A percentile compares a stretch with the other conserved stretches of the same genome.
Evolutionary conservation across 495 filamentous ascomycete genomes (phyloP).

Genomic region (Neohortaea acidophila): DNA sequence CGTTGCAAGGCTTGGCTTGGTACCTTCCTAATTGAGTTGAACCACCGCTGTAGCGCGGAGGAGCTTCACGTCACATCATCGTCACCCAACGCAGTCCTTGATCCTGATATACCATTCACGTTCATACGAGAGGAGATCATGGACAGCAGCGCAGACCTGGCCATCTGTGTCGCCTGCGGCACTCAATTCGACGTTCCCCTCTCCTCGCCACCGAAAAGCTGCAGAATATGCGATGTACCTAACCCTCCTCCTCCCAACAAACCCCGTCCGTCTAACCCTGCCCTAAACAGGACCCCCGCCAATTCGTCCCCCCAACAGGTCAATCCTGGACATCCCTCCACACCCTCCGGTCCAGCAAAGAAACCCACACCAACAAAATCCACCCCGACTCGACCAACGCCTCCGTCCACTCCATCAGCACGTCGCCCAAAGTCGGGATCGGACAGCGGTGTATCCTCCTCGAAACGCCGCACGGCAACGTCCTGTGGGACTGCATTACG

Average conservation of each 20-base stretch:
- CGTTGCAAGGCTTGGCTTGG: too few relatives aligned
- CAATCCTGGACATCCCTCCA: slow-evolving; percentile 19
- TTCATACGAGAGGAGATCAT: neutral
- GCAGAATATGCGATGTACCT: slow-evolving; percentile 56
- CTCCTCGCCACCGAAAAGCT: slow-evolving; percentile 30
- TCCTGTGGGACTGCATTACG: slow-evolving; percentile 62
- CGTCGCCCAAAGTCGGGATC: slow-evolving; percentile 50
- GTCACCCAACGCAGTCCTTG: too few relatives aligned
- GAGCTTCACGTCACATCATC: too few relatives aligned
- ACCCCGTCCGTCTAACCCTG: neutral
- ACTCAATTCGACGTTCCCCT: slow-evolving; percentile 47
- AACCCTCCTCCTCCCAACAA: neutral
- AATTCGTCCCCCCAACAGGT: slow-evolving; percentile 39
- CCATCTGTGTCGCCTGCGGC: slow-evolving; percentile 53
- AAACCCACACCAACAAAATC: slow-evolving; percentile 5
- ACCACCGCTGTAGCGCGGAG: too few relatives aligned
- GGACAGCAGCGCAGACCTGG: slow-evolving; percentile 26
- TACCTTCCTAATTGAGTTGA: too few relatives aligned
- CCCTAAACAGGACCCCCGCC: slow-evolving; percentile 46
- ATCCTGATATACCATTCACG: too few relatives aligned
- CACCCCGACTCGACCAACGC: slow-evolving; percentile 28
- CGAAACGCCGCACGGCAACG: slow-evolving; percentile 41
- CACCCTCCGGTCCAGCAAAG: slow-evolving; percentile 6
- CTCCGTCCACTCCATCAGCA: slow-evolving; percentile 37
- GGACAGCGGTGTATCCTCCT: slow-evolving; percentile 58